Base-by-base conservation (phyloP, 2,329 filamentous ascomycete species). In the Colletotrichum sansevieriae region DNA sequence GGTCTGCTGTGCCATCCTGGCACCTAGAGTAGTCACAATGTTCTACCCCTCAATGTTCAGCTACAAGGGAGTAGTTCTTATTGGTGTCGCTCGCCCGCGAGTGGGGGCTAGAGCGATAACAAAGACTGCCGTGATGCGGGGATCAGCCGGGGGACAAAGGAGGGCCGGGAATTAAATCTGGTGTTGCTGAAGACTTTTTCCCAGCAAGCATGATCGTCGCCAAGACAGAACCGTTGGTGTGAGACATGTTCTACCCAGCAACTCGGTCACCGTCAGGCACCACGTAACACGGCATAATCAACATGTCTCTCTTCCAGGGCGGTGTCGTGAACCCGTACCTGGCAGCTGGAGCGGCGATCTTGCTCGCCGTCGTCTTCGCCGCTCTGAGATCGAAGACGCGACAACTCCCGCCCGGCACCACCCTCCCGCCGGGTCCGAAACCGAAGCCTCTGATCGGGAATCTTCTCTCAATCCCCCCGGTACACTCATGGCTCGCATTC, bases 401-500 rank as follows among this genome's bases (percentile, higher is more conserved):
- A 3, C 25, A n/a, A 18, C 63, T 68, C 35, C 67, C 67, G 15
- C 57, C 64, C 22, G 63, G 63, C 20, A 70, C 63, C 8, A 35
- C 29, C 8, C 63, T 68, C 39, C 67, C 67, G n/a, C 67, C 67
- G 4, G 67, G 67, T 2, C 67, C 67, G 11, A 47, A 61, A 61
- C 62, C 62, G 11, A 61, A 58, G 10, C 70, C 65, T 15, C 22
- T 72, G 22, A 43, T 81, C 35, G 79, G 80, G 18, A 80, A 80
- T 56, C 71, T 81, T 15, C 72, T 73, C 3, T 74, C 78, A 37
- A 75, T 81, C 10, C 79, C 78, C 8, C 72, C 74, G 8, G 67
- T 72, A 20, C 76, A 82, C 71, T 78, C 75, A 25, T 83, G 81
- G 81, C 70, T 82, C 15, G 78, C 81, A 60, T 83, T 83, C 73